Base-by-base conservation (phyloP, 176 grass and related monocot species). In the Otatea glauca region DNA sequence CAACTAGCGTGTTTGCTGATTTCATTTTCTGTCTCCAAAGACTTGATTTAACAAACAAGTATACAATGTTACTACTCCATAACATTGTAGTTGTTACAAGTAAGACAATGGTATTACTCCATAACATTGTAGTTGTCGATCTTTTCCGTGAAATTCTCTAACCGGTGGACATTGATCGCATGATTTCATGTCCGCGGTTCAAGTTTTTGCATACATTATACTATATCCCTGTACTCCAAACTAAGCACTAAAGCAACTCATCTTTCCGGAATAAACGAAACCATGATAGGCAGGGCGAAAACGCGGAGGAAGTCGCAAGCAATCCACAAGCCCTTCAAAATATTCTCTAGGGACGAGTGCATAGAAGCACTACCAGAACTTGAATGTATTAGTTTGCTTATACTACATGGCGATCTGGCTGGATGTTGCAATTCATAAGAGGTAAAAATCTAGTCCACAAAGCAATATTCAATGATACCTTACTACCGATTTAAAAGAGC, bases 401-500 rank as follows among this genome's bases (percentile, higher is more conserved):
- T 58, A 59, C 65, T 72, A 77, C 14, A 71, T 8, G 34, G 47
- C 5, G 47, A 25, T 16, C 47, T 34, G 10, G 55, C 20, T 70
- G 27, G 37, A 81, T 29, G 70, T 27, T 35, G 12, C 65, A 51
- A 75, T 15, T 84, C 62, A 91, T 76, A 62, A 27, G 24, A 55
- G 9, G 34, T 43, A 43, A 29, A 65, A 69, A 85, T 80, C 59
- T 88, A 65, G 85, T 35, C 59, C 68, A 75, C 69, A 35, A 69
- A 81, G 65, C 67, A 75, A 86, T 82, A 62, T 81, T 82, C 58
- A 89, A 83, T 83, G 59, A 78, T 72, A 45, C 67, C 70, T 47
- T 90, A 86, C 72, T 86, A 64, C 58, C 32, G 88, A 71, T n/a
- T 65, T 78, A 77, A 86, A 38, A 43, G 74, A 83, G 68, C 62